phyloP scores from a whole-genome alignment of 2,329 filamentous ascomycete genomes.

The Penicillium fuscoglaucum region DNA sequence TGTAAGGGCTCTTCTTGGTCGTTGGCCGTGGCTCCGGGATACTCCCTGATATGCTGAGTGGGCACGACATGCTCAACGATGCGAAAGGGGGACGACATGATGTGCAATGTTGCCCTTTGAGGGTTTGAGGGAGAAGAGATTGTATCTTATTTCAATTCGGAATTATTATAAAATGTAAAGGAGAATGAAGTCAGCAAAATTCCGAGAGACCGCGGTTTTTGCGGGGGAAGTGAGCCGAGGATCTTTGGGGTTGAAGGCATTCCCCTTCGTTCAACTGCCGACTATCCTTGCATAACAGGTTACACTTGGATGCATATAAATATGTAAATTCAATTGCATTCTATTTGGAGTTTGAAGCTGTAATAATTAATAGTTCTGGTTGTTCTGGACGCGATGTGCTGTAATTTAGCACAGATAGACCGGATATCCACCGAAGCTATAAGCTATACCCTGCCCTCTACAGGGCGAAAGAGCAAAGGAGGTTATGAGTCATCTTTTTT shows the following conservation, averaged over 20 bases:
- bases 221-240: conserved; percentile 10
- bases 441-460: background rate
- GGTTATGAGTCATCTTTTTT: background rate
- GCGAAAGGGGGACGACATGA: conserved; percentile 53
- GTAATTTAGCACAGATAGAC: background rate
- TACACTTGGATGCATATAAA: background rate
- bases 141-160: background rate
- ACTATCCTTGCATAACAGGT: background rate
- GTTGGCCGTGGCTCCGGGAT: conserved; percentile 68
- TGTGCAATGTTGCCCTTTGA: background rate
- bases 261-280: conserved; percentile 7
- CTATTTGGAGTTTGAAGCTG: background rate
- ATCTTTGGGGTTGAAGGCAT: conserved; percentile 5
- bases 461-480: background rate
- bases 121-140: conserved; percentile 23
- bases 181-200: conserved; percentile 22
- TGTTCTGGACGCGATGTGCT: background rate
- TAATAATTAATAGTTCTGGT: background rate
- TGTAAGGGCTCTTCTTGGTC: conserved; percentile 73
- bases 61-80: conserved; percentile 73
- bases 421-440: background rate
- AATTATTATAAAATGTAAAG: background rate
- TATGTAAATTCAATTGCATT: background rate
- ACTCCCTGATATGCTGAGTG: conserved; percentile 79
- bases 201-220: conserved; percentile 12